A percentile compares a stretch with the other conserved stretches of the same genome.
Conservation (phyloP, 208 protist species). For the Leishmania gerbilli region DNA sequence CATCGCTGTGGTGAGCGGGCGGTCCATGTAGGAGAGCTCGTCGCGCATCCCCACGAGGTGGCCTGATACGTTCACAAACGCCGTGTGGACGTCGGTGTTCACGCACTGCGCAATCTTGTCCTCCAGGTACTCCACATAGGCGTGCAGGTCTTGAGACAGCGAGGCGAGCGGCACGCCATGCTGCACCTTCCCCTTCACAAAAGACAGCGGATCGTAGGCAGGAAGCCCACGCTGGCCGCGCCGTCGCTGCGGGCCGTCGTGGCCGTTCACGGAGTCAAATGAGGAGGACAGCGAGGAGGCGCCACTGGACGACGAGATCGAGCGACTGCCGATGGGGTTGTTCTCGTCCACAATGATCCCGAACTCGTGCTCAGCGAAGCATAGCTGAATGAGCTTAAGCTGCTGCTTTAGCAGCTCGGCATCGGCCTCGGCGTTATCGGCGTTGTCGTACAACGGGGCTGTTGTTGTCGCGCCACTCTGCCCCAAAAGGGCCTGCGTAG, state of each 20-base stretch:
- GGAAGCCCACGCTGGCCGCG: background rate
- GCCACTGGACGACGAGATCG: constrained; percentile 15
- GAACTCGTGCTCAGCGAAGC: constrained; percentile 88
- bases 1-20: constrained; percentile 50
- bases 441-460: background rate
- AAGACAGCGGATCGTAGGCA: constrained; percentile 62
- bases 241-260: background rate
- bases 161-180: constrained; percentile 70
- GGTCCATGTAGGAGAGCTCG: constrained; percentile 69
- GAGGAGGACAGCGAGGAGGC: background rate
- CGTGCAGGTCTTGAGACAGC: constrained; percentile 69
- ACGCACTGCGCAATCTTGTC: constrained; percentile 72
- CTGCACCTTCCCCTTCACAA: constrained; percentile 73
- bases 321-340: background rate
- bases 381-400: constrained; percentile 83
- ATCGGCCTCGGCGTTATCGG: constrained; percentile 5
- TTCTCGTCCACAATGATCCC: constrained; percentile 57
- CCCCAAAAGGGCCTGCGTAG: background rate
- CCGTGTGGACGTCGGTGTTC: constrained; percentile 76
- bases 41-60: constrained; percentile 76
- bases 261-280: background rate
- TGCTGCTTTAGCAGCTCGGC: constrained; percentile 49
- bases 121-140: constrained; percentile 56
- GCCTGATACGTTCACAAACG: constrained; percentile 75
- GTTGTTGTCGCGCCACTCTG: background rate